Conservation (phyloP, 1,139 yeast genomes). For the Magnusiomyces suaveolens region DNA sequence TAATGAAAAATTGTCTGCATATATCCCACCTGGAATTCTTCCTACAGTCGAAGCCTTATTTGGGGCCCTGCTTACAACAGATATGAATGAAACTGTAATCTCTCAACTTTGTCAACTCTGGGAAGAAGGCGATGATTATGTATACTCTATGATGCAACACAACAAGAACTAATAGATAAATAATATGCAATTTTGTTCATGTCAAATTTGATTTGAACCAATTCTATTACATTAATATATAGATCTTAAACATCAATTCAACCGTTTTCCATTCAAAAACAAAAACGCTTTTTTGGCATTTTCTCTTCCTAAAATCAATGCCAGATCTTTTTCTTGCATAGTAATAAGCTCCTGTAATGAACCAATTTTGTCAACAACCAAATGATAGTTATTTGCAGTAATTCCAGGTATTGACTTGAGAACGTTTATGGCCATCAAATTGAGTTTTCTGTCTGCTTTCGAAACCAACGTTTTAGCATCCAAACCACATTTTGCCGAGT, state of each 20-base stretch:
- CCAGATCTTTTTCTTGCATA: conserved; percentile 42
- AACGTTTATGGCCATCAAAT: conserved; percentile 62
- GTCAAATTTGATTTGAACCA: too few relatives aligned
- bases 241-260: neutral
- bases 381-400: conserved; percentile 52
- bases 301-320: conserved; percentile 55
- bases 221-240: neutral
- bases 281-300: conserved; percentile 52
- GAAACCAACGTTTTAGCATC: conserved; percentile 23
- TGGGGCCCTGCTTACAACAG: conserved; percentile 31
- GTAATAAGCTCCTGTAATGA: conserved; percentile 47
- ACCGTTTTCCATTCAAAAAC: conserved; percentile 38
- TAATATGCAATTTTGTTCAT: too few relatives aligned
- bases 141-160: conserved; percentile 38
- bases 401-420: conserved; percentile 80
- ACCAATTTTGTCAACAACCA: conserved; percentile 48
- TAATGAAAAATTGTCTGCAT: neutral
- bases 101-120: conserved; percentile 29
- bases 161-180: too few relatives aligned
- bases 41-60: conserved; percentile 32
- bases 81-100: conserved; percentile 33
- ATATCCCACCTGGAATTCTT: conserved; percentile 26
- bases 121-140: conserved; percentile 23
- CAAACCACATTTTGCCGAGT: conserved; percentile 58
- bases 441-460: conserved; percentile 27